Evolutionary conservation across 148 eudicot species (phyloP), one percentile per base, ranked within the genome.

Genomic region (Vaccinium myrtillus): DNA sequence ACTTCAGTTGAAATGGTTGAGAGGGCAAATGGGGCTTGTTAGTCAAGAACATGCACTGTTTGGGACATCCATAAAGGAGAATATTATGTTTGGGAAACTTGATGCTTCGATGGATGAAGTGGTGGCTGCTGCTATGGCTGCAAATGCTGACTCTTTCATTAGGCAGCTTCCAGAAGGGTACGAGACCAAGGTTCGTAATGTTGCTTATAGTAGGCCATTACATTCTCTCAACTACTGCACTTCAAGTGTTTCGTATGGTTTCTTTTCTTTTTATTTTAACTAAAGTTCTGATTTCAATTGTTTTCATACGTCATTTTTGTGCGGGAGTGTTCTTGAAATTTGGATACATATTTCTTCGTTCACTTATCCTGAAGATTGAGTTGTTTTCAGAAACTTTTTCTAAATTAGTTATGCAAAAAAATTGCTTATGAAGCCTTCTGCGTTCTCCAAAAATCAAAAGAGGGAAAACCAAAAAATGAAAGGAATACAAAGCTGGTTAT

Each of bases 1-100:
- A 67, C 61, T 96, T 87, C 91, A 93, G 70, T 73, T 95, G 86
- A 93, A 94, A 86, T 95, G 99, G 99, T 56, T 96, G 75, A 93
- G 99, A 43, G 90, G 82, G 16, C 86, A 92, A 83, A 96, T 94
- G 98, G 99, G 99, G 25, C 90, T 96, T 61, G 98, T 96, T 83
- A 95, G 99, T 83, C 99, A 96, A 89, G 99, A 96, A 23, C 97
- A 96, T 74, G 95, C 98, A 1, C 79, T 96, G 16, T 96, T 96
- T 86, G 96, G 94, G 36, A 94, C 98, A 39, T 91, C 99, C 0
- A 92, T 96, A 16, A 94, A 86, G 76, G 97, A 93, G 21, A 96
- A 96, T 83, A 96, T 96, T 32, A 77, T 91, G 93, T 94, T 94
- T 86, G 99, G 98, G 83, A 96, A 96, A 85, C 87, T 86, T 30